Evolutionary conservation across 2,329 filamentous ascomycete genomes (phyloP), one percentile per base, ranked within the genome.

Genomic region (Fusarium paranaense): DNA sequence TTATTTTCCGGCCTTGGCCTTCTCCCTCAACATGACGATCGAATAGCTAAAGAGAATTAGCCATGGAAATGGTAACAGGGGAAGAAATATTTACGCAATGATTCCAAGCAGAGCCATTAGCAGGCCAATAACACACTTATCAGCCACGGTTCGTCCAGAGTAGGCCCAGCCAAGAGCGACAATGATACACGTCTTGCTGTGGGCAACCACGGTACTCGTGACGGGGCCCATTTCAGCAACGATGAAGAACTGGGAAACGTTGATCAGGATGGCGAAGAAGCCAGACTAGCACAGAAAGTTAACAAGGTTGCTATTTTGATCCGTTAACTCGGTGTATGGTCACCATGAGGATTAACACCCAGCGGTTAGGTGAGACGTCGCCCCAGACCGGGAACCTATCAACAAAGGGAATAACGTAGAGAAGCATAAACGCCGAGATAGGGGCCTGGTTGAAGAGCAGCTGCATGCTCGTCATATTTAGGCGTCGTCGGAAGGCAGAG

Each of bases 381-480:
- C 79, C 81, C 87, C 88, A 90, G 13, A 85, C 84, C 6, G 91
- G 90, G 77, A 92, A 89, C 16, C 86, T 88, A 76, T 93, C 91
- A 33, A 90, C 84, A 76, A 92, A 92, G 0, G 91, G 91, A 71
- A 92, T 91, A 47, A 89, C 87, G 76, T 92, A 92, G 35, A 92
- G 86, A 63, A 93, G 86, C 73, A 93, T 81, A 69, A 91, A 86
- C 3, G 89, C 88, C 27, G 90, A 89, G 5, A 92, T 83, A 4
- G 91, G 90, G 2, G 91, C 90, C 81, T 93, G 91, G 81, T 92
- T 93, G 82, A 90, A 90, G 16, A 93, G 86, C 38, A 93, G 83
- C 83, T 93, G 91, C 87, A 92, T 91, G 81, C 90, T 92, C 74
- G 87, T 89, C 84, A 92, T 90, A 70, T 91, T 87, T 25, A 92